A percentile compares a stretch with the other conserved stretches of the same genome.
Conservation (phyloP, 768 basidiomycete species). For the Lactarius hatsudake region DNA sequence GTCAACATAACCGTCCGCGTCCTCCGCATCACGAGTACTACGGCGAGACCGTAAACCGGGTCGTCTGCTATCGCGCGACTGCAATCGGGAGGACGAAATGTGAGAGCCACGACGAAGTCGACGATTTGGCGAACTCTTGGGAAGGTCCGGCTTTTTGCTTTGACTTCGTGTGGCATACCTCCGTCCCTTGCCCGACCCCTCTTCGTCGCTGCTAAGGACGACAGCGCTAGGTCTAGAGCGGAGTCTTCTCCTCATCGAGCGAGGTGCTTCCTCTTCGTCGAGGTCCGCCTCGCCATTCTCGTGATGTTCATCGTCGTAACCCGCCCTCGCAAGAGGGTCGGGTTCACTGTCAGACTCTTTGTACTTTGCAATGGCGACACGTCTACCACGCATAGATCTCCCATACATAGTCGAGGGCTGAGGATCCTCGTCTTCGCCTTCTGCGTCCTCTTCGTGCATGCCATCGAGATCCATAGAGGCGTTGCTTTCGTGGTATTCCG, state of each 20-base stretch:
- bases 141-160: conserved; percentile 35
- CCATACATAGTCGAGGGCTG: conserved; percentile 22
- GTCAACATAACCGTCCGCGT: conserved; percentile 30
- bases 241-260: conserved; percentile 23
- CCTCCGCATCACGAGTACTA: conserved; percentile 21
- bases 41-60: conserved; percentile 27
- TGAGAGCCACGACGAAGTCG: conserved; percentile 34
- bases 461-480: conserved; percentile 35
- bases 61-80: conserved; percentile 18
- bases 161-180: conserved; percentile 43
- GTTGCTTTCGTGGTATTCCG: conserved; percentile 37
- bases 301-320: conserved; percentile 16
- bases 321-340: conserved; percentile 17
- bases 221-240: conserved; percentile 31
- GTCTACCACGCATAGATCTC: conserved; percentile 31
- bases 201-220: conserved; percentile 46
- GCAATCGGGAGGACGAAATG: conserved; percentile 32
- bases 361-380: conserved; percentile 32
- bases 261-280: conserved; percentile 32
- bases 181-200: conserved; percentile 31
- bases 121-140: conserved; percentile 30
- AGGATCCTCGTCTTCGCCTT: conserved; percentile 28
- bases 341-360: conserved; percentile 32
- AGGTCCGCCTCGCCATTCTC: conserved; percentile 24
- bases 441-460: conserved; percentile 27